Evolutionary conservation across 83 land plant species (phyloP).

Genomic region (Isoetes engelmannii): DNA sequence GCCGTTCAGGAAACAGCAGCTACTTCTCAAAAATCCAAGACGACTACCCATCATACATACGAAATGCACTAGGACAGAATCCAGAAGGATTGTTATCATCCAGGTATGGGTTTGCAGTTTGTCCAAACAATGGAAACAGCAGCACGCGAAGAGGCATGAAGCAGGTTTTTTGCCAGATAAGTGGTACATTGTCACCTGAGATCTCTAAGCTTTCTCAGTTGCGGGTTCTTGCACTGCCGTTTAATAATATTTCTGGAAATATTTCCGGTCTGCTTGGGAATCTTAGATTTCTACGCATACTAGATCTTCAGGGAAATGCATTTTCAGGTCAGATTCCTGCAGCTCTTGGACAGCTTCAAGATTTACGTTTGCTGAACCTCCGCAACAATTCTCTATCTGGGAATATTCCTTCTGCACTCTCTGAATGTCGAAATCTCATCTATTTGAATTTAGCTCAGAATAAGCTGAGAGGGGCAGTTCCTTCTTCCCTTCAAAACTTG

Average conservation of each 20-base stretch:
- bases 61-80: not conserved
- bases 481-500: conserved; percentile 15
- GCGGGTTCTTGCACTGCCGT: conserved; percentile 29
- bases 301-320: conserved; percentile 25
- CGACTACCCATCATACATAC: not conserved
- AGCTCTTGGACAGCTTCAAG: conserved; percentile 17
- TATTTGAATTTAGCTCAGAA: conserved; percentile 20
- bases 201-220: conserved; percentile 24
- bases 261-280: conserved; percentile 23
- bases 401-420: conserved; percentile 15
- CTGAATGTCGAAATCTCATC: conserved; percentile 4
- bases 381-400: conserved; percentile 33
- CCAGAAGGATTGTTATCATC: not conserved
- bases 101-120: not conserved
- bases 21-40: too few relatives aligned
- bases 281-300: conserved; percentile 16
- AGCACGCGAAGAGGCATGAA: not conserved
- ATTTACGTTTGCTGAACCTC: conserved; percentile 31
- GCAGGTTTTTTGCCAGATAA: conserved; percentile 13
- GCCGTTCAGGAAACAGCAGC: not conserved
- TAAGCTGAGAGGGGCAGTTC: conserved; percentile 20
- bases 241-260: conserved; percentile 27
- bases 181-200: conserved; percentile 25
- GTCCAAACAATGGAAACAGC: too few relatives aligned
- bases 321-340: conserved; percentile 28